Conservation (phyloP, 2,329 filamentous ascomycete species). For the Dryadomyces sulphureus region DNA sequence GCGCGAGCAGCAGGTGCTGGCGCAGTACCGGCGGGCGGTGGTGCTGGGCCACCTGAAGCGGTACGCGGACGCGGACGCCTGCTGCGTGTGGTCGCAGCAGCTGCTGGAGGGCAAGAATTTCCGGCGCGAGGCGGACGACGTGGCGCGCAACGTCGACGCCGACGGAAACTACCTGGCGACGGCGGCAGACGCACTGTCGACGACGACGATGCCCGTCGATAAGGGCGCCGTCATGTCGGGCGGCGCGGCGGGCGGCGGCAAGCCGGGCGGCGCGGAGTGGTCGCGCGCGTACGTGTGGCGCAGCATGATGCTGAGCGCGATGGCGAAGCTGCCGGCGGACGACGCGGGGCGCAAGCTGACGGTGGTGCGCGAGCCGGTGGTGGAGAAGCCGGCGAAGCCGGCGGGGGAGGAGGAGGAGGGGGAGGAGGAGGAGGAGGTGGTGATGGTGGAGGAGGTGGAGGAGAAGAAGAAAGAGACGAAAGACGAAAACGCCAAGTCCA, state of each 20-base stretch:
- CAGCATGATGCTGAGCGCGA: constrained; percentile 27
- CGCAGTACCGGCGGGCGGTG: constrained; percentile 67
- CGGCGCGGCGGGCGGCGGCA: neutral
- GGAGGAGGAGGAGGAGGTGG: too few relatives aligned
- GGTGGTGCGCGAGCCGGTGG: constrained; percentile 19
- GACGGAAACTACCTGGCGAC: constrained; percentile 33
- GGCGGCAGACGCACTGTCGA: constrained; percentile 16
- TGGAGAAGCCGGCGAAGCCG: constrained; percentile 10
- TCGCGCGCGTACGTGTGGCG: constrained; percentile 30
- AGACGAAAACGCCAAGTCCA: neutral
- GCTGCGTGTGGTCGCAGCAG: constrained; percentile 45
- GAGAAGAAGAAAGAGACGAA: too few relatives aligned
- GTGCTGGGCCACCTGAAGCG: constrained; percentile 54
- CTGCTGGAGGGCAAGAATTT: constrained; percentile 22
- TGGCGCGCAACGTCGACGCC: constrained; percentile 23
- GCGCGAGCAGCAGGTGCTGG: constrained; percentile 61
- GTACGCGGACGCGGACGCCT: constrained; percentile 60
- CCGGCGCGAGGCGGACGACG: constrained; percentile 21
- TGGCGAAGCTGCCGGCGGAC: constrained; percentile 29
- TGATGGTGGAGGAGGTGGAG: too few relatives aligned
- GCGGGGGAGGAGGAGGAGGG: too few relatives aligned
- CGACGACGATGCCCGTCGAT: constrained; percentile 5
- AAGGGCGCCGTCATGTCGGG: constrained; percentile 8
- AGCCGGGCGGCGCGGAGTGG: constrained; percentile 14
- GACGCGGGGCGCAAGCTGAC: constrained; percentile 32